These are phyloP conservation scores for Pleurotus giganteus DNA, from an alignment of 768 basidiomycete species.

Conservation along the genomic window DNA sequence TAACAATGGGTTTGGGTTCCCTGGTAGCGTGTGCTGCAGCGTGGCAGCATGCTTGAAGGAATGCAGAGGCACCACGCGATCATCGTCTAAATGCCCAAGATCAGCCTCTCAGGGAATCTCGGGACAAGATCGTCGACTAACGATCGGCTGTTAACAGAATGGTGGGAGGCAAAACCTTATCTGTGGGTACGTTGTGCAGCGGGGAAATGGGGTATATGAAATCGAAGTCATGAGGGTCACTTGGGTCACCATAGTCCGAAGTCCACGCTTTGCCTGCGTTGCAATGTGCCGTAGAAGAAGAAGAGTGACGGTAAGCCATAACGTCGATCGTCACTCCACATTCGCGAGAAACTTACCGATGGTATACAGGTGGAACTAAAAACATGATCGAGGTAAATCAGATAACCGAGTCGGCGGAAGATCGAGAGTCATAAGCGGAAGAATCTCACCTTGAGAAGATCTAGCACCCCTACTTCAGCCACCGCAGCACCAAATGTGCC, in stretches of 20 bases:
- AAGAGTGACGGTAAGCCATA: not conserved
- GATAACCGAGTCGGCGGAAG: constrained; percentile 3
- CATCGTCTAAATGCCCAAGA: constrained; percentile 54
- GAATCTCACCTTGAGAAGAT: constrained; percentile 64
- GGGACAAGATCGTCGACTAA: constrained; percentile 34
- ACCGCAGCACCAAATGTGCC: constrained; percentile 75
- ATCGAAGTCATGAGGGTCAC: constrained; percentile 77
- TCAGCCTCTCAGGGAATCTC: not conserved
- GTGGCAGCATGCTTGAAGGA: constrained; percentile 82
- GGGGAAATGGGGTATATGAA: constrained; percentile 82
- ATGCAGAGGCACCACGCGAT: constrained; percentile 84
- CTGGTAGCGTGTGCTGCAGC: constrained; percentile 61
- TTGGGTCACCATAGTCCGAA: constrained; percentile 76
- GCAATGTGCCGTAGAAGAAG: constrained; percentile 5
- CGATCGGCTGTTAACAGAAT: constrained; percentile 82
- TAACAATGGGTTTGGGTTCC: constrained; percentile 72
- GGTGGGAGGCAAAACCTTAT: constrained; percentile 62
- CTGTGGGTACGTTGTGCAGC: constrained; percentile 69
- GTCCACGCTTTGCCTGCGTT: constrained; percentile 68
- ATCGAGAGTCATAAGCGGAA: constrained; percentile 1
- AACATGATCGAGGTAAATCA: not conserved
- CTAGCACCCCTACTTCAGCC: constrained; percentile 80
- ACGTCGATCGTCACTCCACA: not conserved
- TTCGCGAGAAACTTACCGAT: constrained; percentile 53
- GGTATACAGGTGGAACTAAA: constrained; percentile 73